phyloP scores from a whole-genome alignment of 1,284 basidiomycete genomes.

The Rhizopogon parksii region DNA sequence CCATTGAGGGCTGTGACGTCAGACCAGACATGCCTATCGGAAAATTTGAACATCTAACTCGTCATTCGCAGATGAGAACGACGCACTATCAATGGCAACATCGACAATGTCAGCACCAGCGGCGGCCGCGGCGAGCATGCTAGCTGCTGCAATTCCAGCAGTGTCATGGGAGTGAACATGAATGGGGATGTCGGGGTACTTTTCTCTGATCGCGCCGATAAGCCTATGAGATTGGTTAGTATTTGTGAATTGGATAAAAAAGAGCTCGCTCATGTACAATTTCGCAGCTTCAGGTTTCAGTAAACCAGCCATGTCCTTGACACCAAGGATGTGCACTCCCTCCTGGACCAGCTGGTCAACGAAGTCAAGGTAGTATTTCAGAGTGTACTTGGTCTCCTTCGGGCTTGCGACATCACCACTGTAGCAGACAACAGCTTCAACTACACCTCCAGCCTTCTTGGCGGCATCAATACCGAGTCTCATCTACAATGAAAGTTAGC shows the following conservation, averaged over 20 bases:
- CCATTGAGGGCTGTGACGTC: constrained; percentile 99
- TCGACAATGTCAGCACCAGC: constrained; percentile 98
- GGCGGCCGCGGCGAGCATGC: constrained; percentile 92
- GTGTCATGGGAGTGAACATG: constrained; percentile 99
- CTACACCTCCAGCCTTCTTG: constrained; percentile 98
- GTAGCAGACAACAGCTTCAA: constrained; percentile 98
- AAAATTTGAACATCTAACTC: constrained; percentile 7
- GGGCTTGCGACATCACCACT: constrained; percentile 95
- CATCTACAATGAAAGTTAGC: constrained; percentile 51
- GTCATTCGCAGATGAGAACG: background rate
- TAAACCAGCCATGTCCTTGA: constrained; percentile 99
- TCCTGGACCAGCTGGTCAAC: constrained; percentile 90
- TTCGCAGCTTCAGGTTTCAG: constrained; percentile 93
- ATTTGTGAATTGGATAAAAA: constrained; percentile 6
- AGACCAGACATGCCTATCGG: constrained; percentile 88
- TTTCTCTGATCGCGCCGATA: constrained; percentile 90
- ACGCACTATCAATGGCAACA: constrained; percentile 93
- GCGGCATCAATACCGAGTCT: constrained; percentile 96
- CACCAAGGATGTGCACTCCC: constrained; percentile 95
- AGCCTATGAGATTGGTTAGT: constrained; percentile 44
- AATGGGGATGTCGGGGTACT: constrained; percentile 96
- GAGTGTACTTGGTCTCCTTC: constrained; percentile 96
- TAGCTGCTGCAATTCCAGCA: constrained; percentile 94
- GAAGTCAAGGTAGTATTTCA: constrained; percentile 97
- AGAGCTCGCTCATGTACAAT: constrained; percentile 44